Percentiles rank a stretch among this genome's conserved stretches.
Conservation (phyloP, 305 asterid species). For the Solanum aculeatissimum region DNA sequence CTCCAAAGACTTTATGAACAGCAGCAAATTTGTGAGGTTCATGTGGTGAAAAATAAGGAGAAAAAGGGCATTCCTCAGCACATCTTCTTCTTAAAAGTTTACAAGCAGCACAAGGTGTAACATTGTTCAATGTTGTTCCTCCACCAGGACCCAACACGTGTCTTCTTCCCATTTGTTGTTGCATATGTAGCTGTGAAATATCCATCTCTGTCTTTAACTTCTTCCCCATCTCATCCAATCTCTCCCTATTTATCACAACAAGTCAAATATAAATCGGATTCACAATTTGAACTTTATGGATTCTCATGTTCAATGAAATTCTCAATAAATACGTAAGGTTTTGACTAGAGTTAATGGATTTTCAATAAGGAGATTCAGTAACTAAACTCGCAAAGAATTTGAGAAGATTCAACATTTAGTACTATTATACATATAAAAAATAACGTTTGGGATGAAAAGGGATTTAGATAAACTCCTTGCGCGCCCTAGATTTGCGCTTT, state of each 20-base stretch:
- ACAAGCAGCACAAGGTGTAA: slow-evolving; percentile 76
- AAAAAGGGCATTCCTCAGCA: slow-evolving; percentile 69
- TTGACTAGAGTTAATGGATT: not conserved
- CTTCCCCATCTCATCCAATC: slow-evolving; percentile 42
- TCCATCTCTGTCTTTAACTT: slow-evolving; percentile 35
- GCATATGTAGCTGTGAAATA: slow-evolving; percentile 3
- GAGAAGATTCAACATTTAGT: not conserved
- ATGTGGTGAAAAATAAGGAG: slow-evolving; percentile 65
- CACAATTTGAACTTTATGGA: not conserved
- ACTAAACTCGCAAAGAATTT: not conserved
- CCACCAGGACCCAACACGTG: slow-evolving; percentile 30
- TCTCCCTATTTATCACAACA: slow-evolving; percentile 20
- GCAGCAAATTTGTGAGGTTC: slow-evolving; percentile 75
- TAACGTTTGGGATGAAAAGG: not conserved
- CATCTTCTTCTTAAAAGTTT: slow-evolving; percentile 65
- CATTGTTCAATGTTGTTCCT: slow-evolving; percentile 30
- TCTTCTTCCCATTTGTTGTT: slow-evolving; percentile 34
- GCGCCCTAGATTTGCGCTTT: not conserved
- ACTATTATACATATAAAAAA: no score
- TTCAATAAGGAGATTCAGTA: not conserved
- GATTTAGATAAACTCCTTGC: not conserved
- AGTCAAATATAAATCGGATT: not conserved
- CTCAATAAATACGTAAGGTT: not conserved
- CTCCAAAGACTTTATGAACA: slow-evolving; percentile 71
- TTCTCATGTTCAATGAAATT: not conserved